Conservation (phyloP, 2,329 filamentous ascomycete species). For the Colletotrichum gigasporum region DNA sequence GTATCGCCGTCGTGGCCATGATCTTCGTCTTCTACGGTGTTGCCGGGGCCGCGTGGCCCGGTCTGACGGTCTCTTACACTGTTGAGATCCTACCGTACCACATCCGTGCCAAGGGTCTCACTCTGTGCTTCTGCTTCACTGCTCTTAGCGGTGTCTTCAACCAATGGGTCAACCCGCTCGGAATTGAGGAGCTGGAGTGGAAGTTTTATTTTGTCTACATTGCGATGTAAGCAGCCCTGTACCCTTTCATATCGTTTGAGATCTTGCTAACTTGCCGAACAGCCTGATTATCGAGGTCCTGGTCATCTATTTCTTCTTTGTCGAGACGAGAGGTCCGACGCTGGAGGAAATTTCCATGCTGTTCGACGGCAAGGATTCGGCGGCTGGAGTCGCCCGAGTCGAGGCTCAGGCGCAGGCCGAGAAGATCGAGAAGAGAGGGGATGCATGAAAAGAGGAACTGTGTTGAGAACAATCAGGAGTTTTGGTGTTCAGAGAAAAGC, state of each 20-base stretch:
- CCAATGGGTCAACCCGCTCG: slow-evolving; percentile 51
- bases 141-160: slow-evolving; percentile 46
- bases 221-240: slow-evolving; percentile 31
- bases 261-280: not conserved
- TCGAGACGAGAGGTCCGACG: slow-evolving; percentile 63
- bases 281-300: slow-evolving; percentile 41
- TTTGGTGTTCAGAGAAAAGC: not conserved
- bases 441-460: not conserved
- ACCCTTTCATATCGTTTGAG: not conserved
- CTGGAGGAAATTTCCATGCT: slow-evolving; percentile 54
- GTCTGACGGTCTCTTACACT: slow-evolving; percentile 53
- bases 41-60: slow-evolving; percentile 48
- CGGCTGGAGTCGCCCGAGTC: slow-evolving; percentile 12
- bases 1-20: slow-evolving; percentile 28
- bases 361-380: slow-evolving; percentile 23
- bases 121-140: slow-evolving; percentile 33
- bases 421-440: slow-evolving; percentile 8
- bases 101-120: slow-evolving; percentile 31
- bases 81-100: slow-evolving; percentile 24
- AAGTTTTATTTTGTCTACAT: slow-evolving; percentile 56
- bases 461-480: not conserved
- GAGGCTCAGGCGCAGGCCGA: slow-evolving; percentile 11
- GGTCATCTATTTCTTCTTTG: slow-evolving; percentile 49
- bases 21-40: slow-evolving; percentile 32
- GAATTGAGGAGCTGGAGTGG: slow-evolving; percentile 51